Percentiles rank a stretch among this genome's conserved stretches.
phyloP scores from a whole-genome alignment of 495 filamentous ascomycete genomes.

The Stereocaulon alpinum region DNA sequence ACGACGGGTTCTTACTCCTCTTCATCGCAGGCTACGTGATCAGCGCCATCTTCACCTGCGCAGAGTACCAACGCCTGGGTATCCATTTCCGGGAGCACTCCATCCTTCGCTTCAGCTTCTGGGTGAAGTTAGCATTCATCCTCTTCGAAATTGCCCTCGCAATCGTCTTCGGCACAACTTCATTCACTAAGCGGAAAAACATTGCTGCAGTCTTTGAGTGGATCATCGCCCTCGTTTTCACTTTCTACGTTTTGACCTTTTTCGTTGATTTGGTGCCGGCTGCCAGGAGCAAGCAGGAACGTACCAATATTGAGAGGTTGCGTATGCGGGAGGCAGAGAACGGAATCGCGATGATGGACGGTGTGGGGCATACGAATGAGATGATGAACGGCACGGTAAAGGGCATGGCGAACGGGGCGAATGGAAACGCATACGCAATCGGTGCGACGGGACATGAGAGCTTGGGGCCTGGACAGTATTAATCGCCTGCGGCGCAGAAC shows the following conservation, averaged over 20 bases:
- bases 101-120: conserved; percentile 66
- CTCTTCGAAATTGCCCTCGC: conserved; percentile 53
- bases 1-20: conserved; percentile 67
- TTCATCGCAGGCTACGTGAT: conserved; percentile 70
- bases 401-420: background rate
- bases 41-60: conserved; percentile 74
- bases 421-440: background rate
- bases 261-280: conserved; percentile 80
- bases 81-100: conserved; percentile 63
- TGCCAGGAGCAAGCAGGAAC: conserved; percentile 46
- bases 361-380: background rate
- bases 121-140: conserved; percentile 72
- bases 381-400: background rate
- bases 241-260: conserved; percentile 81
- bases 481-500: conserved; percentile 1
- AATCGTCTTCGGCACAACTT: conserved; percentile 47
- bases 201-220: conserved; percentile 45
- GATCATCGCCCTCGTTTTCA: conserved; percentile 79
- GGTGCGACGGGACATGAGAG: background rate
- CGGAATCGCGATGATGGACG: background rate
- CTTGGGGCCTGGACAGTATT: background rate
- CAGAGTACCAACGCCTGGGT: conserved; percentile 77
- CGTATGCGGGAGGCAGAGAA: conserved; percentile 26
- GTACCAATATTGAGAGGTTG: conserved; percentile 28
- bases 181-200: conserved; percentile 36